Evolutionary conservation across 225 moss, liverwort and hornwort genomes (phyloP).

Genomic region (Climacium dendroides): DNA sequence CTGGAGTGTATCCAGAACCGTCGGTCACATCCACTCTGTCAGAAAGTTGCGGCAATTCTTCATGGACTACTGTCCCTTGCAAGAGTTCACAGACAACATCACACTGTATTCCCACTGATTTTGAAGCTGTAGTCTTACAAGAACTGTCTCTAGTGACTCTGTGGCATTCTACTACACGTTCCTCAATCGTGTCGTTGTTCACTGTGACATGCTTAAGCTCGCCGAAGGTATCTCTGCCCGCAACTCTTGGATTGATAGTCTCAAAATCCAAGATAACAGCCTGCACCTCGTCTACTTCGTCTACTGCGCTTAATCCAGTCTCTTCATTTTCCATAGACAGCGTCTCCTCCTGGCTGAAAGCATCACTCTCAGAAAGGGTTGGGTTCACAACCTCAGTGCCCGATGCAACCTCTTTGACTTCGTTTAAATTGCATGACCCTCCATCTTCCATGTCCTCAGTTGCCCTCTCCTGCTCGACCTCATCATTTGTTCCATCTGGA

Average conservation of each 20-base stretch:
- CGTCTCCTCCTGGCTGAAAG: neutral
- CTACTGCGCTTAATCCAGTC: neutral
- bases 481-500: neutral
- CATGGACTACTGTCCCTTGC: neutral
- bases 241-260: neutral
- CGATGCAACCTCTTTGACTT: neutral
- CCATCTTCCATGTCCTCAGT: neutral
- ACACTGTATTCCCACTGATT: neutral
- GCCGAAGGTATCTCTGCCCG: neutral
- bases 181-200: neutral
- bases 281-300: conserved; percentile 8
- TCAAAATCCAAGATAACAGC: conserved; percentile 6
- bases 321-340: neutral
- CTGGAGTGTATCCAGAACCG: neutral
- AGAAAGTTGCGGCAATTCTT: neutral
- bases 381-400: neutral
- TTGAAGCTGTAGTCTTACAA: neutral
- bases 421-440: neutral
- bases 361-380: neutral
- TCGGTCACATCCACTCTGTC: neutral
- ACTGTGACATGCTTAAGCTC: neutral
- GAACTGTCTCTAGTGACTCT: neutral
- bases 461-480: neutral
- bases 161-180: neutral
- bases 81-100: neutral